phyloP scores from a whole-genome alignment of 2,329 filamentous ascomycete species.

The Colletotrichum higginsianum region DNA sequence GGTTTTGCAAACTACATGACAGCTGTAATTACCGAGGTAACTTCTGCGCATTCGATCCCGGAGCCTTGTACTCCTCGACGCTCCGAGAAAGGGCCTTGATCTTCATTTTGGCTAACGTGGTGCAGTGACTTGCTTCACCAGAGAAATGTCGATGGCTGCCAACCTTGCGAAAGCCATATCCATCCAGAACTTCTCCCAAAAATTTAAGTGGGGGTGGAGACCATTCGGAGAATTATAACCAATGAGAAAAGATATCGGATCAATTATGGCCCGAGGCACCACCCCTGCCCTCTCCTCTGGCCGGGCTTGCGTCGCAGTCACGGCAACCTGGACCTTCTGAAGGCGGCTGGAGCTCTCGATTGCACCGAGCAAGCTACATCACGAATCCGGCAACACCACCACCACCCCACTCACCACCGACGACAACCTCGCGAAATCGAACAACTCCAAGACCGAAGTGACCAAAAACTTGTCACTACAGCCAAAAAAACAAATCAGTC shows the following conservation, averaged over 20 bases:
- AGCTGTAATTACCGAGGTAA: conserved; percentile 58
- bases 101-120: conserved; percentile 59
- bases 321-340: conserved; percentile 40
- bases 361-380: conserved; percentile 38
- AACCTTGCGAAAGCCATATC: conserved; percentile 14
- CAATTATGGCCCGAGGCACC: conserved; percentile 23
- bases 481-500: conserved; percentile 12
- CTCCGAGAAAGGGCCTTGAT: conserved; percentile 79
- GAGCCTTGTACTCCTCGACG: conserved; percentile 74
- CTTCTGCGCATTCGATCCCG: conserved; percentile 76
- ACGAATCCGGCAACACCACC: conserved; percentile 39
- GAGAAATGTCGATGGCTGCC: conserved; percentile 6
- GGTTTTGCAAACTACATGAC: background rate
- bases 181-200: conserved; percentile 42
- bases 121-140: conserved; percentile 23
- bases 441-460: background rate
- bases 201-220: conserved; percentile 43
- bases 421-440: conserved; percentile 25
- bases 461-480: background rate
- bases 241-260: conserved; percentile 30
- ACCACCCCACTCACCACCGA: conserved; percentile 22
- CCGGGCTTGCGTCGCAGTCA: conserved; percentile 38
- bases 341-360: conserved; percentile 42
- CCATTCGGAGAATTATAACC: conserved; percentile 38
- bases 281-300: conserved; percentile 23